Evolutionary conservation across 2,329 filamentous ascomycete species (phyloP), one percentile per base, ranked within the genome.

Genomic region (Lizonia empirigonia): DNA sequence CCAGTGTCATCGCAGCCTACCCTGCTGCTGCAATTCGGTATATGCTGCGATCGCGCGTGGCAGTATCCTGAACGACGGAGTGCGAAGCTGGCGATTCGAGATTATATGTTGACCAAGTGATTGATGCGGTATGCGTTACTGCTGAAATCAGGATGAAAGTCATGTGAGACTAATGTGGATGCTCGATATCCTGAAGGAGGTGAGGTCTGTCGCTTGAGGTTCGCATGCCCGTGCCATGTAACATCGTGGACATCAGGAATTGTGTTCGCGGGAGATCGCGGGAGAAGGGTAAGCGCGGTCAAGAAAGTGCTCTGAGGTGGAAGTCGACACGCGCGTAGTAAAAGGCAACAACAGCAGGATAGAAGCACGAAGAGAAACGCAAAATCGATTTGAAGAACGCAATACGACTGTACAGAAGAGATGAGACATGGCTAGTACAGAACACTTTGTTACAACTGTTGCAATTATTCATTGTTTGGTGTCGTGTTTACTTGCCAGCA

Each of bases 161-260:
- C 69, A 71, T 72, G 64, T 68, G 65, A 64, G 64, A 70, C 68
- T 68, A n/a, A 71, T 69, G 60, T 67, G 63, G 59, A 72, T 73
- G 69, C 65, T 72, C 58, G 59, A 68, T 71, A 73, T 71, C 53
- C 60, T 60, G 60, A 41, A 55, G 53, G 55, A 53, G 52, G 59
- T 54, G 53, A 58, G 55, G 60, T 56, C 29, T 61, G 57, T 66
- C 59, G 57, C 56, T 60, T 58, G 64, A 65, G 58, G 56, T 53
- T 53, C 54, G 59, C 59, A 60, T 60, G 48, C 13, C 24, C 40
- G 48, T 51, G 45, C 41, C 39, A 16, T 32, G 38, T 16, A 42
- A 8, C 42, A 29, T 27, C 33, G 23, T 22, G 19, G 30, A 34
- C 9, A 13, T 42, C 16, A 5, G 8, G 33, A 24, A 42, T 33